Evolutionary conservation across 2,329 filamentous ascomycete species (phyloP).

Genomic region (Periconia macrospinosa): DNA sequence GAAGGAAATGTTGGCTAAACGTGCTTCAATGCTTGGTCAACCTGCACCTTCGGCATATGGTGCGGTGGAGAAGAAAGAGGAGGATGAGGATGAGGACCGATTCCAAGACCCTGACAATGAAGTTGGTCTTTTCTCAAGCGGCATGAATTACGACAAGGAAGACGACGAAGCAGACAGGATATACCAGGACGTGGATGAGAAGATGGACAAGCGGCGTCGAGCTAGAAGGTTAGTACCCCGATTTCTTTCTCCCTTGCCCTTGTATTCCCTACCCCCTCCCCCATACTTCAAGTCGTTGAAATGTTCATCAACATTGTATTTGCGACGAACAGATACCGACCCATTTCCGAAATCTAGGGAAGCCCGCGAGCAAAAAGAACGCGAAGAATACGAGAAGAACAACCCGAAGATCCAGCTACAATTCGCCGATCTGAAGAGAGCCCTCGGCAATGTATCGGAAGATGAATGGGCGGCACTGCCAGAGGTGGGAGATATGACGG

Average conservation of each 20-base stretch:
- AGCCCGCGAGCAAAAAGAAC: conserved; percentile 87
- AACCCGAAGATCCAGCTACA: conserved; percentile 98
- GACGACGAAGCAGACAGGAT: conserved; percentile 97
- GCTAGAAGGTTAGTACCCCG: conserved; percentile 74
- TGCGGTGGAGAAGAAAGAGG: conserved; percentile 67
- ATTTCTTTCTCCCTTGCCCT: conserved; percentile 22
- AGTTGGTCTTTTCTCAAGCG: conserved; percentile 90
- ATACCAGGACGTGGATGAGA: conserved; percentile 93
- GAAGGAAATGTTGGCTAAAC: conserved; percentile 93
- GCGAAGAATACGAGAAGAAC: conserved; percentile 92
- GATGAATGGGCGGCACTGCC: conserved; percentile 96
- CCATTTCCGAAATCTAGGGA: conserved; percentile 73
- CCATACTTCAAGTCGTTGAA: conserved; percentile 35
- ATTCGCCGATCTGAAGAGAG: conserved; percentile 93
- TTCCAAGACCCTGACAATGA: conserved; percentile 98
- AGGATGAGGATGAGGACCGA: conserved; percentile 74
- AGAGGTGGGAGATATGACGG: conserved; percentile 94
- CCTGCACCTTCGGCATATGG: conserved; percentile 76
- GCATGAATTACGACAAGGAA: conserved; percentile 87
- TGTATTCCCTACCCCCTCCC: too few species aligned
- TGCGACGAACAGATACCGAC: conserved; percentile 78
- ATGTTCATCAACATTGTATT: conserved; percentile 65
- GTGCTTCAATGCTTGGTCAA: conserved; percentile 78
- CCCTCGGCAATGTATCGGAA: conserved; percentile 82
- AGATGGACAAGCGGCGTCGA: conserved; percentile 89